phyloP scores from a whole-genome alignment of 1,284 basidiomycete genomes.

The Grifola frondosa region DNA sequence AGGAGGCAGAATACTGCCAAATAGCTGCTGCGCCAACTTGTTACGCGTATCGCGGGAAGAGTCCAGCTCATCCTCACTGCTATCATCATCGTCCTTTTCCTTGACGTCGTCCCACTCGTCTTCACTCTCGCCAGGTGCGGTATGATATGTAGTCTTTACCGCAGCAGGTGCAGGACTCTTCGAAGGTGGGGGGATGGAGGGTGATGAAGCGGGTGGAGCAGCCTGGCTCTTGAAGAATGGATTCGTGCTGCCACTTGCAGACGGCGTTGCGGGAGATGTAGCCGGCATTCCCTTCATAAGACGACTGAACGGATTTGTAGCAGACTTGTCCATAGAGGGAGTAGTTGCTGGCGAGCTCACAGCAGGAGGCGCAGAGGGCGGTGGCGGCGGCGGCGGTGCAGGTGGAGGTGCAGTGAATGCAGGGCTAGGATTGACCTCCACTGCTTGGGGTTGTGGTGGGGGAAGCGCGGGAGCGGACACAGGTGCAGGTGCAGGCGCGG shows the following conservation, averaged over 20 bases:
- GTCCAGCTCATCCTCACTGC: constrained; percentile 78
- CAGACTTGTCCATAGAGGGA: constrained; percentile 40
- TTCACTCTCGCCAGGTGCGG: constrained; percentile 57
- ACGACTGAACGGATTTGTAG: constrained; percentile 72
- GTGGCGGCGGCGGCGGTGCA: constrained; percentile 34
- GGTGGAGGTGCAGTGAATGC: constrained; percentile 17
- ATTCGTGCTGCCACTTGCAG: constrained; percentile 45
- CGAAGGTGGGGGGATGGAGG: constrained; percentile 35
- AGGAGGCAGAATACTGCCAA: constrained; percentile 65
- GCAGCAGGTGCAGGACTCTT: constrained; percentile 39
- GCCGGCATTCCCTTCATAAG: constrained; percentile 51
- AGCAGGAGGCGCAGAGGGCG: constrained; percentile 36
- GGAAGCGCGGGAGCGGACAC: constrained; percentile 28
- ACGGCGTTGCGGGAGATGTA: constrained; percentile 31
- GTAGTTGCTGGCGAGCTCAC: constrained; percentile 25
- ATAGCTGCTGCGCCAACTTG: constrained; percentile 77
- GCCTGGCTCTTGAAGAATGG: constrained; percentile 58
- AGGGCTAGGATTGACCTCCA: constrained; percentile 27
- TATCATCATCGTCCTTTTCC: constrained; percentile 73
- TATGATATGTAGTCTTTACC: constrained; percentile 57
- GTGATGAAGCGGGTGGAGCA: constrained; percentile 30
- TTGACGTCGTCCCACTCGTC: constrained; percentile 86
- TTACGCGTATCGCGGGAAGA: constrained; percentile 63
- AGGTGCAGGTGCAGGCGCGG: constrained; percentile 33
- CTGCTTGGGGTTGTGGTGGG: constrained; percentile 31